Conservation (phyloP, 768 basidiomycete species). For the Omphalotus guepiniiformis region DNA sequence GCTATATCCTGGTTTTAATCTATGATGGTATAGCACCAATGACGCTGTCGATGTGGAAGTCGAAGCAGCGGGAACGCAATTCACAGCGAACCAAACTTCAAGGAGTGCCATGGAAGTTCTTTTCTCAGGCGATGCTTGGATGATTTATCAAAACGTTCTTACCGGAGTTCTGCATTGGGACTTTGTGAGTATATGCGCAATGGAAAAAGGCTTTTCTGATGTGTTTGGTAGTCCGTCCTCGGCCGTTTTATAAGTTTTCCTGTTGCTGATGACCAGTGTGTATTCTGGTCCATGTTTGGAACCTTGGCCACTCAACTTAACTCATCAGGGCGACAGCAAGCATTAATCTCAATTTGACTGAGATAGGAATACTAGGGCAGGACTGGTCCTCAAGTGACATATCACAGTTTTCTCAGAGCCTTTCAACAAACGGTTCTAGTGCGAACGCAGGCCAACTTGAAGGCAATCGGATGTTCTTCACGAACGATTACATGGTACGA, state of each 20-base stretch:
- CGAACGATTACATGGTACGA: conserved; percentile 51
- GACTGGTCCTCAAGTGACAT: conserved; percentile 33
- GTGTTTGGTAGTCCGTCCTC: conserved; percentile 44
- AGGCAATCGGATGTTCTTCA: conserved; percentile 24
- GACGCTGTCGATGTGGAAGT: conserved; percentile 60
- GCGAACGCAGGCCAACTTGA: conserved; percentile 19
- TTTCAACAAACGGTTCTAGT: conserved; percentile 15
- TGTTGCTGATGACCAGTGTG: conserved; percentile 42
- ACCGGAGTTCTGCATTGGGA: conserved; percentile 68
- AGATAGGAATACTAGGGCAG: conserved; percentile 33
- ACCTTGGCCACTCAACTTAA: not conserved
- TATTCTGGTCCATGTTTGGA: not conserved
- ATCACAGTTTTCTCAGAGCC: conserved; percentile 20
- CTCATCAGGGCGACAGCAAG: conserved; percentile 32
- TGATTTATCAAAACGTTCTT: conserved; percentile 57
- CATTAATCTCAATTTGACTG: conserved; percentile 39
- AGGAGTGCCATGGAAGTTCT: conserved; percentile 49
- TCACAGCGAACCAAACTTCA: conserved; percentile 39
- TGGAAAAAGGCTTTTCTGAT: conserved; percentile 5
- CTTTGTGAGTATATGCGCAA: conserved; percentile 41
- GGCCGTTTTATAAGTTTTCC: conserved; percentile 69
- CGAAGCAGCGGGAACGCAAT: conserved; percentile 55
- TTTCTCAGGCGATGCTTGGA: conserved; percentile 62
- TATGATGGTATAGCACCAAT: conserved; percentile 50
- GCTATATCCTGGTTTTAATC: too few relatives aligned